phyloP scores from a whole-genome alignment of 177 flowering plant species.

The Tripterygium wilfordii region DNA sequence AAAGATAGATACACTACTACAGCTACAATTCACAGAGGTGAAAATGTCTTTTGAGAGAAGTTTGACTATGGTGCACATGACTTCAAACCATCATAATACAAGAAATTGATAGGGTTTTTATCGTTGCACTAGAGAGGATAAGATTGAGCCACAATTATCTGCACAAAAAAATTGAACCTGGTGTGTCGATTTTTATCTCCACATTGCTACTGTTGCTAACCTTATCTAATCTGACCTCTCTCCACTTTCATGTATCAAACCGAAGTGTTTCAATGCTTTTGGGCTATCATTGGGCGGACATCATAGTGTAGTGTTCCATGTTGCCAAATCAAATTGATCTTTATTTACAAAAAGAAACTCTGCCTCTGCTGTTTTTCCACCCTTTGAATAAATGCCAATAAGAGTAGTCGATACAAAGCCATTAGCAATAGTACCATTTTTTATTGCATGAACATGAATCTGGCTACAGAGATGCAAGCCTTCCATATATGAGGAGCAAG shows the following conservation, averaged over 20 bases:
- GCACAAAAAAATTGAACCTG: too few species aligned
- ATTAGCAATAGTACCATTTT: slow-evolving; percentile 25
- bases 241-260: slow-evolving; percentile 42
- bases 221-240: slow-evolving; percentile 69
- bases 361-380: slow-evolving; percentile 39
- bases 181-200: too few species aligned
- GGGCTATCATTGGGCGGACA: slow-evolving; percentile 34
- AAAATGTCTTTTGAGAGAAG: too few species aligned
- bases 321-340: slow-evolving; percentile 30
- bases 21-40: too few species aligned
- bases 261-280: slow-evolving; percentile 42
- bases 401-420: slow-evolving; percentile 46
- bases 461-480: slow-evolving; percentile 32
- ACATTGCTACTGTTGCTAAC: slow-evolving; percentile 68
- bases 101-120: too few species aligned
- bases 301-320: slow-evolving; percentile 61
- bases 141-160: too few species aligned
- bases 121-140: too few species aligned
- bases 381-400: slow-evolving; percentile 44
- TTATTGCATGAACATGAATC: slow-evolving; percentile 48
- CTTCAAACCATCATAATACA: too few species aligned
- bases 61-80: too few species aligned
- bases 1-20: too few species aligned
- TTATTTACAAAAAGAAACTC: slow-evolving; percentile 25
- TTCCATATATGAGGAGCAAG: slow-evolving; percentile 29